Evolutionary conservation across 2,329 filamentous ascomycete genomes (phyloP).

Genomic region (Aspergillus melleus): DNA sequence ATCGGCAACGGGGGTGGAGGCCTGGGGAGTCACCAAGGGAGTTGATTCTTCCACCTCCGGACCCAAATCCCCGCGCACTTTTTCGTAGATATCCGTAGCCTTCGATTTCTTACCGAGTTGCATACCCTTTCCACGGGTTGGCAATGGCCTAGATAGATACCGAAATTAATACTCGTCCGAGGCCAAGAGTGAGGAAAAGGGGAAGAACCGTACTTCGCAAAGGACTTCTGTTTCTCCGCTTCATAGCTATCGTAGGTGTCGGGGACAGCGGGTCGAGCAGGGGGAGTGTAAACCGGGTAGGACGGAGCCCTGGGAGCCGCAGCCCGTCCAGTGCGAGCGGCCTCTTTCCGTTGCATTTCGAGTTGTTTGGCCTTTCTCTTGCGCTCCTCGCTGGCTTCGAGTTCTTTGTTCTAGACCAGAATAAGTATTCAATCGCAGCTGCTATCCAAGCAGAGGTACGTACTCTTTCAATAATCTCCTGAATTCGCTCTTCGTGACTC

Average conservation of each 20-base stretch:
- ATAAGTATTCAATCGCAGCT: conserved; percentile 22
- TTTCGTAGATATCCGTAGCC: conserved; percentile 95
- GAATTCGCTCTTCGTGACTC: conserved; percentile 96
- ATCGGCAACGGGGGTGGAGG: conserved; percentile 55
- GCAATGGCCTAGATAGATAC: conserved; percentile 50
- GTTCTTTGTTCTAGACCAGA: conserved; percentile 79
- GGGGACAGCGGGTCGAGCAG: conserved; percentile 68
- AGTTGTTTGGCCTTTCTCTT: conserved; percentile 98
- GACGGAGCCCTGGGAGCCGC: conserved; percentile 71
- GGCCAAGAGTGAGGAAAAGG: neutral
- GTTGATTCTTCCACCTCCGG: conserved; percentile 72
- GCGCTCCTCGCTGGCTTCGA: conserved; percentile 96
- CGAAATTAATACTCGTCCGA: conserved; percentile 25
- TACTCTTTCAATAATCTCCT: conserved; percentile 94
- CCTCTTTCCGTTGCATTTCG: conserved; percentile 97
- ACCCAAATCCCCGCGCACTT: conserved; percentile 89
- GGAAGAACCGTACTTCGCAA: conserved; percentile 64
- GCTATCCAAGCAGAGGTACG: conserved; percentile 20
- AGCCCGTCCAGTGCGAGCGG: conserved; percentile 71
- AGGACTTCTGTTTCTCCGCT: conserved; percentile 93
- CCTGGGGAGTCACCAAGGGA: conserved; percentile 66
- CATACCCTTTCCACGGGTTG: conserved; percentile 94
- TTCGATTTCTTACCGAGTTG: conserved; percentile 99
- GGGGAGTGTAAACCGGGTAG: conserved; percentile 87
- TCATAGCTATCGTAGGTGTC: conserved; percentile 94